A percentile compares a stretch with the other conserved stretches of the same genome.
phyloP scores from a whole-genome alignment of 2,329 filamentous ascomycete genomes.

The Pseudogymnoascus sp. region DNA sequence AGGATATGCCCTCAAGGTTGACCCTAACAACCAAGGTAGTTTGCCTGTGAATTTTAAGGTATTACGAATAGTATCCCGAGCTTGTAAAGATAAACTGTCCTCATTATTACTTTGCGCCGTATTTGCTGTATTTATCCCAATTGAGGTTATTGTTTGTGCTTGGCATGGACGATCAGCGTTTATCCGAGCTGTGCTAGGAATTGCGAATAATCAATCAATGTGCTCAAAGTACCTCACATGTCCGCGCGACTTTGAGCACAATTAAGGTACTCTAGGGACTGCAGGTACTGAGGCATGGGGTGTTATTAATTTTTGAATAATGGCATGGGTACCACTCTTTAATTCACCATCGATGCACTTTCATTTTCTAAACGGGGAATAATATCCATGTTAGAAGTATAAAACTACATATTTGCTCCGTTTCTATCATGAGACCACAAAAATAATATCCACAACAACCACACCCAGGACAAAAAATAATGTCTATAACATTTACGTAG shows the following conservation, averaged over 20 bases:
- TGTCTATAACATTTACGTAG: background rate
- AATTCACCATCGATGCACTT: background rate
- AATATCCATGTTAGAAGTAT: background rate
- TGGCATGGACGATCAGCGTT: background rate
- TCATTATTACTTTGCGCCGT: background rate
- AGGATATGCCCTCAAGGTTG: background rate
- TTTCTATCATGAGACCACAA: background rate
- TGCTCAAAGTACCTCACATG: conserved; percentile 6
- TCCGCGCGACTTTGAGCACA: conserved; percentile 5
- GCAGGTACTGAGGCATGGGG: background rate
- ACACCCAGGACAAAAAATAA: background rate
- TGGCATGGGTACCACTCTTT: background rate
- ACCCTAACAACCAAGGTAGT: background rate
- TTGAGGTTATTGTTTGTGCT: background rate
- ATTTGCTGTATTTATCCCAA: background rate
- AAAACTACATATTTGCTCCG: background rate
- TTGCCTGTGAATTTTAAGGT: background rate
- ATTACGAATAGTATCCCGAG: background rate
- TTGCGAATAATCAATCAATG: conserved; percentile 6
- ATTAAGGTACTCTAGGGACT: background rate
- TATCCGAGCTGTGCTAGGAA: background rate
- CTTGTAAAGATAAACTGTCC: background rate
- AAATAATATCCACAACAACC: background rate
- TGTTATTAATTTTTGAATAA: background rate
- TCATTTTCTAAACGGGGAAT: no score